Evolutionary conservation across 331 rosid species (phyloP), one percentile per base, ranked within the genome.

Genomic region (Malus hybrid): DNA sequence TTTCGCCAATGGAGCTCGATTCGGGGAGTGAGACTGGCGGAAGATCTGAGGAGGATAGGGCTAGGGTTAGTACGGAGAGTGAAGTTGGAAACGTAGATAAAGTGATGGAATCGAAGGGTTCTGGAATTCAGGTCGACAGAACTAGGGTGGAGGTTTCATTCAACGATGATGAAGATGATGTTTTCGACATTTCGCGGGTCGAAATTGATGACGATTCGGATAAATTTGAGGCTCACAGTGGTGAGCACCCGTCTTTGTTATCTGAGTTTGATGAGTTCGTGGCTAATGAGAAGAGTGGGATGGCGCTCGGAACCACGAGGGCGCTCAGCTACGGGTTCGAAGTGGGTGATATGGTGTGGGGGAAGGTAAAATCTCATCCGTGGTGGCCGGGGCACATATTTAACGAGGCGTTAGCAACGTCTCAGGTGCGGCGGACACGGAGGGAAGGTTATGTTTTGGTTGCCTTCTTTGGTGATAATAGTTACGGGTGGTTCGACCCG

Each of bases 351-450:
- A 71, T 95, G 93, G 96, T 95, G 3, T 95, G 99, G 99, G 99
- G 97, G 14, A 95, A 92, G 87, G 99, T 95, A 66, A 95, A 95
- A 69, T 95, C 97, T 55, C 99, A 92, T 77, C 99, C 99, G 0
- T 95, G 99, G 99, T 95, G 99, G 99, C 99, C 98, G 0, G 99
- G 99, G 5, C 97, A 89, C 33, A 90, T 95, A 72, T 95, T 82
- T 60, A 90, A 88, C 56, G 97, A 92, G 61, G 86, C 89, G 2
- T 85, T 95, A 16, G 98, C 91, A 0, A 68, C 97, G 16, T 76
- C 92, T 3, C 78, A 83, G 2, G 99, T 95, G 71, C 91, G 98
- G 46, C 88, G 96, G 3, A 74, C 90, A 1, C 67, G 88, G 71
- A 82, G 96, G 48, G 99, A 90, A 72, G 99, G 98, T 3, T 86